A percentile compares a stretch with the other conserved stretches of the same genome.
These are phyloP conservation scores for Penicillium corylophilum DNA, from an alignment of 2,329 filamentous ascomycete genomes.

Conservation along the genomic window DNA sequence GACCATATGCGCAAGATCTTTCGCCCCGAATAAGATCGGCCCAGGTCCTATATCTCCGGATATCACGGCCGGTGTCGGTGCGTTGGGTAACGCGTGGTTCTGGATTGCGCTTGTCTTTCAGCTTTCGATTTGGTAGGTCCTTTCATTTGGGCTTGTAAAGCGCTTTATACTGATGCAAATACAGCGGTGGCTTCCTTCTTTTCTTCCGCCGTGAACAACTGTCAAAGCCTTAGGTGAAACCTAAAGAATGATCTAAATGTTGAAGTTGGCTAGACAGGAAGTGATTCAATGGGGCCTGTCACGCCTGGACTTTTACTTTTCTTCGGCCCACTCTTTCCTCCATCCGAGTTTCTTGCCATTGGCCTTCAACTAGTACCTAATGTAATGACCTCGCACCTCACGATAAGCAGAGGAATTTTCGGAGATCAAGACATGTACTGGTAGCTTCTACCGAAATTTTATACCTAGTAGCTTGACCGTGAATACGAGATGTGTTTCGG, in stretches of 20 bases:
- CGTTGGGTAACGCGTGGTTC: conserved; percentile 55
- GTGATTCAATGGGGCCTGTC: not conserved
- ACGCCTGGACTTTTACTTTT: not conserved
- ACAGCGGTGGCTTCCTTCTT: conserved; percentile 40
- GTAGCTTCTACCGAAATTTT: too few species aligned
- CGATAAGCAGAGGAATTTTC: not conserved
- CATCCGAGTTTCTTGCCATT: not conserved
- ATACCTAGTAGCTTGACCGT: too few species aligned
- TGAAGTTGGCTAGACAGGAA: not conserved
- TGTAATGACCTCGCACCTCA: conserved; percentile 4
- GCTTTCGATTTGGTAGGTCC: conserved; percentile 58
- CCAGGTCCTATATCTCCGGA: conserved; percentile 64
- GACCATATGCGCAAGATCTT: conserved; percentile 62
- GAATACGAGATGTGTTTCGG: not conserved
- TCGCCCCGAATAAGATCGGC: conserved; percentile 60
- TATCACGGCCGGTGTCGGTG: conserved; percentile 50
- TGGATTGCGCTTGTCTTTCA: conserved; percentile 62
- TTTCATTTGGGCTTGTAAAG: conserved; percentile 18
- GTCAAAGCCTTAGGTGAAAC: conserved; percentile 38
- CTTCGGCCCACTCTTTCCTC: not conserved
- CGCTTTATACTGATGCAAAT: not conserved
- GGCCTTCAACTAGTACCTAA: conserved; percentile 5
- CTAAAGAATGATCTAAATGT: not conserved
- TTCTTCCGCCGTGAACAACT: conserved; percentile 50
- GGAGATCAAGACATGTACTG: conserved; percentile 1